Evolutionary conservation across 1,284 basidiomycete genomes (phyloP).

Genomic region (Cryptococcus jaspeensis): DNA sequence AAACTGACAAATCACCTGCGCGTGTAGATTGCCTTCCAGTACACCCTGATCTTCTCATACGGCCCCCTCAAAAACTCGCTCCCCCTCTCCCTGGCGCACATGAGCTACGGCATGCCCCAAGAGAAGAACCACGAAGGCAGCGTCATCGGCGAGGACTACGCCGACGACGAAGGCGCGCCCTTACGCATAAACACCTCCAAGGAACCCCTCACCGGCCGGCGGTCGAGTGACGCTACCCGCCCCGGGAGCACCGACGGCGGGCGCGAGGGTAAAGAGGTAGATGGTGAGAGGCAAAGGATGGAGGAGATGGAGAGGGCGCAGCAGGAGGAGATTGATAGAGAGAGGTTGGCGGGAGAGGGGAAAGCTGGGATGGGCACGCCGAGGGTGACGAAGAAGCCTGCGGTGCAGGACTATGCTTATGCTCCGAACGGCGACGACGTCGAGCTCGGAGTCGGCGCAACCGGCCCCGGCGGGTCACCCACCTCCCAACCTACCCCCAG

Average conservation of each 20-base stretch:
- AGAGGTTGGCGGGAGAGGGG: not conserved
- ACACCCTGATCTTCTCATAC: conserved; percentile 64
- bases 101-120: conserved; percentile 56
- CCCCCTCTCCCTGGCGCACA: conserved; percentile 73
- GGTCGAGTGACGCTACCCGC: not conserved
- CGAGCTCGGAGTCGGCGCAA: not conserved
- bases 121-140: conserved; percentile 32
- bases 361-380: conserved; percentile 6
- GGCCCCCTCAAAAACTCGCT: conserved; percentile 60
- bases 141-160: conserved; percentile 27
- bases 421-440: conserved; percentile 8
- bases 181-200: conserved; percentile 18
- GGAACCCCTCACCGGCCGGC: conserved; percentile 16
- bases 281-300: not conserved
- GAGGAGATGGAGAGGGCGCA: not conserved
- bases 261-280: not conserved
- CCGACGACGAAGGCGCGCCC: conserved; percentile 6
- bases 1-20: not conserved
- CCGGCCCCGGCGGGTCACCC: too few species aligned
- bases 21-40: conserved; percentile 63
- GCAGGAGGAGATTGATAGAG: not conserved
- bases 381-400: not conserved
- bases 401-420: conserved; percentile 18
- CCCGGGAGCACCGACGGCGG: not conserved
- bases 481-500: not conserved